Conservation (phyloP, 495 filamentous ascomycete species). For the Trichoderma reesei region DNA sequence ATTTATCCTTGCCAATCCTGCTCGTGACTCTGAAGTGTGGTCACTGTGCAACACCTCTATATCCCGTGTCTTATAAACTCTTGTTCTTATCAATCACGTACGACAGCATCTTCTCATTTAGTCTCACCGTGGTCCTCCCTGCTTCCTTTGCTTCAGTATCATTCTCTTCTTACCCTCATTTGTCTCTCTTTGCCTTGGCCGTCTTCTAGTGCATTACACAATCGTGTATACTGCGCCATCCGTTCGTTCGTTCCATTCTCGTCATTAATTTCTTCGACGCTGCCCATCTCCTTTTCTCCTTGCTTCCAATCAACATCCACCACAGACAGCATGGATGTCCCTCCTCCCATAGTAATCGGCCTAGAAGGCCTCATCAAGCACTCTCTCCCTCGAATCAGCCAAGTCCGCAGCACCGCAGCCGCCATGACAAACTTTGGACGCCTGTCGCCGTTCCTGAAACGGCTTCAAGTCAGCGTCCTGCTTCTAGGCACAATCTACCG, state of each 20-base stretch:
- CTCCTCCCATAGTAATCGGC: not conserved
- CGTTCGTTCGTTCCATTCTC: not conserved
- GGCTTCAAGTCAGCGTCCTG: not conserved
- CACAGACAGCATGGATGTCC: not conserved
- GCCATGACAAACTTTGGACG: slow-evolving; percentile 1
- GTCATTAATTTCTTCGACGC: not conserved
- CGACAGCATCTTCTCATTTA: not conserved
- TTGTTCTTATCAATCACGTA: not conserved
- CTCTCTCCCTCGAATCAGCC: not conserved
- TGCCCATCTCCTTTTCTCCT: no score
- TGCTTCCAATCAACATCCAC: no score
- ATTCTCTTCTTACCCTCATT: not conserved
- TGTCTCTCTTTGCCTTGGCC: not conserved
- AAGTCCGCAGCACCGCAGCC: not conserved
- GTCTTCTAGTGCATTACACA: not conserved
- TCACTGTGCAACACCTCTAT: not conserved
- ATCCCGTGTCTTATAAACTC: not conserved
- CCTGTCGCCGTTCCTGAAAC: not conserved
- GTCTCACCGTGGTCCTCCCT: not conserved
- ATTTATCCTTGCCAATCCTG: not conserved
- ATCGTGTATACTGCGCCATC: not conserved
- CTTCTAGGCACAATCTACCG: not conserved
- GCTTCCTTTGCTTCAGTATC: not conserved
- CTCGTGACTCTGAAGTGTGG: no score
- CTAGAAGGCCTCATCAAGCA: not conserved